Base-by-base conservation (phyloP, 192 early-diverging fungal species). In the Phlyctochytrium bullatum region DNA sequence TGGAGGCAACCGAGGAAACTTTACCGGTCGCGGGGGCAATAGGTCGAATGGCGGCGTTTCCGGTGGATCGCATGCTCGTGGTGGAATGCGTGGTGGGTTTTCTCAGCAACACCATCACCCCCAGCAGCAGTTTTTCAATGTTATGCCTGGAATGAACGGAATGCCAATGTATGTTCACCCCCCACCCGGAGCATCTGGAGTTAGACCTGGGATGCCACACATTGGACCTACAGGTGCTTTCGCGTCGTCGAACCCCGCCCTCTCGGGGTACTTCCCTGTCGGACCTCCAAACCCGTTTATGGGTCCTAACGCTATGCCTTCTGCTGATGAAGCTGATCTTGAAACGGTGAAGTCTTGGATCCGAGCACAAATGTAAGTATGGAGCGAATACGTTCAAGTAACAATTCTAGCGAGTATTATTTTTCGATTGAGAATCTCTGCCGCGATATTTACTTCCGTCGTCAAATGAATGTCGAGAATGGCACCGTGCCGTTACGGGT, bases 381-480 rank as follows among this genome's bases (percentile, higher is more conserved):
- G n/a, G n/a, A n/a, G n/a, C n/a, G n/a, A n/a, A n/a, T n/a, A n/a
- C n/a, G n/a, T n/a, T n/a, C n/a, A n/a, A n/a, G n/a, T n/a, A n/a
- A n/a, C n/a, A n/a, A n/a, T 62, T 35, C 51, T 68, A 92, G 89
- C 65, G 82, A 99, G 74, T 99, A 93, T 78, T 99, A 99, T 80
- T 98, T 98, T 69, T 94, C 92, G 54, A 86, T 97, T 51, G 95
- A 98, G 40, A 99, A 99, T 68, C 81, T 99, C 59, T 94, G 93
- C 88, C 92, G 91, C 59, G 97, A 99, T 74, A 83, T 98, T 23
- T 99, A 84, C 76, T 93, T 99, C 80, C 89, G 97, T 52, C 76
- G 79, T 51, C 91, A 96, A 70, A 99, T 99, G 95, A 86, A 94
- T 59, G 61, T 81, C 2, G 81, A 90, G 52, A 73, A 67, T 33